phyloP scores from a whole-genome alignment of 306 rosid genomes.

The Sicyos edulis region DNA sequence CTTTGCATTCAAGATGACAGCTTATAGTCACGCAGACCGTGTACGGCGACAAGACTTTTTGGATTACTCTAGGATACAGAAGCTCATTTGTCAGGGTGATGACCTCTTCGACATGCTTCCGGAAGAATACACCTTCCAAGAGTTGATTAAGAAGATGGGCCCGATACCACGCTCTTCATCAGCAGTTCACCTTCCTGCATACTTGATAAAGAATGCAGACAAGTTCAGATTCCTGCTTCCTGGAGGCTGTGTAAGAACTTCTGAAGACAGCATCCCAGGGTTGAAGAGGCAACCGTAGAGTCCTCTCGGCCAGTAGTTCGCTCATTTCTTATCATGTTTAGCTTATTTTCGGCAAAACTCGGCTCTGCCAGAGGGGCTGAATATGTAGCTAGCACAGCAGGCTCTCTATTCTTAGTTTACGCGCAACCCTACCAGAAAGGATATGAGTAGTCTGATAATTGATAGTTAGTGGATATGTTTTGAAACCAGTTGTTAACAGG shows the following conservation, averaged over 20 bases:
- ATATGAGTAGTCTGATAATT: background rate
- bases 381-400: conserved; percentile 9
- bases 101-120: conserved; percentile 87
- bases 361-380: background rate
- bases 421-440: background rate
- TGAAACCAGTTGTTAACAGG: background rate
- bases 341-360: background rate
- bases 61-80: conserved; percentile 59
- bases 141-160: conserved; percentile 75
- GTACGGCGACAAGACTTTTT: conserved; percentile 54
- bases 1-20: conserved; percentile 83
- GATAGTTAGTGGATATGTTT: background rate
- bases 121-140: conserved; percentile 73
- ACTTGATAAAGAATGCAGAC: conserved; percentile 67
- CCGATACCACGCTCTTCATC: conserved; percentile 74
- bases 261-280: conserved; percentile 14
- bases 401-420: conserved; percentile 3
- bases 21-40: conserved; percentile 89
- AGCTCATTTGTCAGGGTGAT: conserved; percentile 59
- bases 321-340: background rate
- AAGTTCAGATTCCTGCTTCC: conserved; percentile 78
- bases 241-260: conserved; percentile 75
- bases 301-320: background rate
- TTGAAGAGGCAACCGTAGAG: background rate
- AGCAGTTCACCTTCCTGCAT: conserved; percentile 81